phyloP scores from a whole-genome alignment of 306 rosid species.

The Quercus gilva region DNA sequence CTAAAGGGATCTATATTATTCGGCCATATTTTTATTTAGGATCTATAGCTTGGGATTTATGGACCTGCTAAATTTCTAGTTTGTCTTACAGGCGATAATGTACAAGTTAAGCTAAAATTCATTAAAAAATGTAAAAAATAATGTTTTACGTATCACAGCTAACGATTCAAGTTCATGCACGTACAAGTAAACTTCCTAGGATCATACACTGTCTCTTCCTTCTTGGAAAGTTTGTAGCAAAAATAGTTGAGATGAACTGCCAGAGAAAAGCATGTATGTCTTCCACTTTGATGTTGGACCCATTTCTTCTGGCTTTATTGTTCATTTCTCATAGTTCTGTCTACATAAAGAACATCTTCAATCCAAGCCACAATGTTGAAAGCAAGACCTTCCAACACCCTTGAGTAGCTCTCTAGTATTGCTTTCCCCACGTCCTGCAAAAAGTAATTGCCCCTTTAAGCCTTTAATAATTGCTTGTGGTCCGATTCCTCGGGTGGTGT shows the following conservation, averaged over 20 bases:
- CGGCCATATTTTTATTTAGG: too few relatives aligned
- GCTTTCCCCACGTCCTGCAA: conserved; percentile 78
- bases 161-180: conserved; percentile 14
- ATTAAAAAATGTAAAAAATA: neutral
- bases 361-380: conserved; percentile 81
- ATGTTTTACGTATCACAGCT: conserved; percentile 2
- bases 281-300: neutral
- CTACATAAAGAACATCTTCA: conserved; percentile 60
- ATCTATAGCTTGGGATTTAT: neutral
- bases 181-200: conserved; percentile 15
- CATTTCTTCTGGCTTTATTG: conserved; percentile 10
- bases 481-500: too few relatives aligned
- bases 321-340: conserved; percentile 46
- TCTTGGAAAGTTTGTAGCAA: conserved; percentile 15
- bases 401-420: conserved; percentile 69
- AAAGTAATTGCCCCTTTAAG: conserved; percentile 1
- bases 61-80: neutral
- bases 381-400: conserved; percentile 72
- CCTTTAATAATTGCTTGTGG: neutral
- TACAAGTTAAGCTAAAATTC: neutral
- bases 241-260: neutral
- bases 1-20: too few relatives aligned
- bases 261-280: conserved; percentile 11
- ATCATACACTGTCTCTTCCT: conserved; percentile 20
- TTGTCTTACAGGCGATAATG: neutral